Evolutionary conservation across 1,139 yeast species (phyloP), one percentile per base, ranked within the genome.

Genomic region (Candida sanyaensis): DNA sequence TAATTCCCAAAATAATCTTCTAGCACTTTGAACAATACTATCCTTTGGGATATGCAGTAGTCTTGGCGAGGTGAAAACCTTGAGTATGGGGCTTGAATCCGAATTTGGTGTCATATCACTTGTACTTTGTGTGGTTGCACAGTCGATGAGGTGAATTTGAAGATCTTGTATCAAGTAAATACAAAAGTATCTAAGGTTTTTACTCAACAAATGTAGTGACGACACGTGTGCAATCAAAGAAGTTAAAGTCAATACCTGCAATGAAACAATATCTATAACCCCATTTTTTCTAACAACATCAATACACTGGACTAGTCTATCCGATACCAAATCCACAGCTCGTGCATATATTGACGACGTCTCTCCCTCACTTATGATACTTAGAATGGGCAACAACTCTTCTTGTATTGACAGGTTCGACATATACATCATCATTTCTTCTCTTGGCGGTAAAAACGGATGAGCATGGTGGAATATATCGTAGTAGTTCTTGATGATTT

Each of bases 1-100:
- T 7, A 75, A 55, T 47, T 78, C 83, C 81, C 81, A 77, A 49
- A 75, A 70, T 5, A 75, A 63, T 48, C 80, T 62, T 47, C 82
- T 63, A 6, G 73, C 73, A 38, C 66, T 61, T 44, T 77, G 78
- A 31, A 59, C 52, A 8, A 68, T 38, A 10, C 53, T 44, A 1
- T 49, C 45, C 11, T 38, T 45, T 2, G 63, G 50, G n/a, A 62
- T 49, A 31, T 52, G 55, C 5, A 45, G 38, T 8, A 58, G 48
- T 37, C 66, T 54, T 6, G 58, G 52, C 7, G 62, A 58, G 7
- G 41, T 45, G 30, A 47, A 53, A 5, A 55, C 49, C 23, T 30
- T 42, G 4, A 37, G 41, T 1, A 26, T 3, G 4, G 41, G 30
- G 32, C 34, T 44, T 5, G 46, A 11, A 6, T 50, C 52, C 10